Conservation (phyloP, 495 filamentous ascomycete species). For the Penicillium maclennaniae region DNA sequence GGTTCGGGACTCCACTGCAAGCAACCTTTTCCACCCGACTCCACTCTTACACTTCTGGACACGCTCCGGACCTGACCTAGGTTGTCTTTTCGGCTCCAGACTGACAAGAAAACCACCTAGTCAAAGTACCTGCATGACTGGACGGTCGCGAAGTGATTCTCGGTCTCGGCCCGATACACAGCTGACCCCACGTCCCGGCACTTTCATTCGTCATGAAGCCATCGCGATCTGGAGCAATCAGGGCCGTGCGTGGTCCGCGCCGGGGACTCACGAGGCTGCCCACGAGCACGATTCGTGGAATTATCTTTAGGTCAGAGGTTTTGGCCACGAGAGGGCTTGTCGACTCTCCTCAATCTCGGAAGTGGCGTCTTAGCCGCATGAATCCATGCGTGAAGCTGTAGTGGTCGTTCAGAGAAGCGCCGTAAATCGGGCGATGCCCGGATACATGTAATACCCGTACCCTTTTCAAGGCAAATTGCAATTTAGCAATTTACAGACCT, state of each 20-base stretch:
- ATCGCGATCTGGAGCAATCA: not conserved
- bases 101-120: not conserved
- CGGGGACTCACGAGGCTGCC: not conserved
- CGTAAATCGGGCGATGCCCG: slow-evolving; percentile 13
- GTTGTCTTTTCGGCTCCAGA: not conserved
- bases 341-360: not conserved
- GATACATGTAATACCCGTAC: slow-evolving; percentile 10
- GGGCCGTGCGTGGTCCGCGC: not conserved
- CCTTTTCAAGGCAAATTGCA: no score
- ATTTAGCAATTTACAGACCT: no score
- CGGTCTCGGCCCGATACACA: slow-evolving; percentile 7
- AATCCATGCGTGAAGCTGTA: not conserved
- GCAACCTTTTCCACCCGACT: not conserved
- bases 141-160: not conserved
- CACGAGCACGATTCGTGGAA: not conserved
- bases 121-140: not conserved
- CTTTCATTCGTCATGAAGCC: slow-evolving; percentile 1
- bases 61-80: not conserved
- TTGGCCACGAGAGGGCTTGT: not conserved
- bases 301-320: not conserved
- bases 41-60: slow-evolving; percentile 4
- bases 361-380: not conserved
- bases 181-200: not conserved
- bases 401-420: slow-evolving; percentile 8
- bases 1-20: slow-evolving; percentile 4